These are phyloP conservation scores for Suhomyces coccinellae DNA, from an alignment of 1,139 yeast genomes.

Conservation along the genomic window DNA sequence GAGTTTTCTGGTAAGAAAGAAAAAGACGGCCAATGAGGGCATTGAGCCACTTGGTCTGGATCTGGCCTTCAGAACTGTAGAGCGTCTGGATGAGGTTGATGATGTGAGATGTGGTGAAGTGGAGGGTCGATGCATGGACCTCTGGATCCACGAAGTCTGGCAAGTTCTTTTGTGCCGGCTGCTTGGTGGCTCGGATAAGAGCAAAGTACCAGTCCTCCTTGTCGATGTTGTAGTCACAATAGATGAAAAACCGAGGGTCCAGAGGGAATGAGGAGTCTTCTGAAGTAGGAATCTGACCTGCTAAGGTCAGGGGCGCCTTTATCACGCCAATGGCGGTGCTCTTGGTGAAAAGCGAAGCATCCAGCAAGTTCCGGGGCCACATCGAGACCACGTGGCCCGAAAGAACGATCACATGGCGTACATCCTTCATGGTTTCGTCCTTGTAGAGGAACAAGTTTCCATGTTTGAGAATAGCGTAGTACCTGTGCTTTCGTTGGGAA, in stretches of 20 bases:
- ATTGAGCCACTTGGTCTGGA: constrained; percentile 87
- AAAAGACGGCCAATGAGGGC: constrained; percentile 83
- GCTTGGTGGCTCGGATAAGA: constrained; percentile 73
- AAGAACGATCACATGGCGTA: constrained; percentile 77
- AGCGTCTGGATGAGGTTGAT: constrained; percentile 71
- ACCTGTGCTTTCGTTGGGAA: constrained; percentile 55
- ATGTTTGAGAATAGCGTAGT: constrained; percentile 71
- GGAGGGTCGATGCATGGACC: constrained; percentile 68
- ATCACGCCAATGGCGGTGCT: constrained; percentile 75
- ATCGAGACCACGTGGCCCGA: constrained; percentile 68
- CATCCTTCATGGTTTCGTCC: constrained; percentile 63
- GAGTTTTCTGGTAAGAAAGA: constrained; percentile 72
- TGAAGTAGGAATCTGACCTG: not conserved
- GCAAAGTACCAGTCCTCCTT: constrained; percentile 95
- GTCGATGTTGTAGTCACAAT: constrained; percentile 72
- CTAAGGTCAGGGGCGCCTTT: constrained; percentile 4
- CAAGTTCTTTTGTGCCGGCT: constrained; percentile 26
- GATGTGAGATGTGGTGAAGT: constrained; percentile 70
- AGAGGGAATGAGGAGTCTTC: not conserved
- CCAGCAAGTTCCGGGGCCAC: constrained; percentile 82
- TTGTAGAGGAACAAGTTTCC: constrained; percentile 83
- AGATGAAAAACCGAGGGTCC: constrained; percentile 55
- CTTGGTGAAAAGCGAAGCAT: constrained; percentile 77
- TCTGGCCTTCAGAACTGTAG: constrained; percentile 79
- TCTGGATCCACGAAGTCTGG: constrained; percentile 27